Conservation (phyloP, 805 yeast species). For the Saccharomycopsis javanensis region DNA sequence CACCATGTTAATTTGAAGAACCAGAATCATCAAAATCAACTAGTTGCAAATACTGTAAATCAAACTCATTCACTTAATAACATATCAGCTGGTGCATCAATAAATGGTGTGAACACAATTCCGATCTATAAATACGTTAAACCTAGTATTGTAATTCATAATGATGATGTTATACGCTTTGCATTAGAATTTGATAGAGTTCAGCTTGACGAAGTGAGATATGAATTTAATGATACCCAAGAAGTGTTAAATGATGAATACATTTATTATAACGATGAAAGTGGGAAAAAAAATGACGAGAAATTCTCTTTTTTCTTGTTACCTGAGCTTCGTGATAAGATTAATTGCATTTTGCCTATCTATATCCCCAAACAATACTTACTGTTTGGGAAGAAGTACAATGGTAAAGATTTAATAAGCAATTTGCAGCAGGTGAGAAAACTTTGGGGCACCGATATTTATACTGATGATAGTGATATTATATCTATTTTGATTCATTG, state of each 20-base stretch:
- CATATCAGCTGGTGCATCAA: not conserved
- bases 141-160: slow-evolving; percentile 28
- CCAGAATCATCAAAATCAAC: not conserved
- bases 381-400: slow-evolving; percentile 1
- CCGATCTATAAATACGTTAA: slow-evolving; percentile 6
- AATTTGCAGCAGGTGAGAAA: slow-evolving; percentile 1
- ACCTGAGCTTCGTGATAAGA: slow-evolving; percentile 30
- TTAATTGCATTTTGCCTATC: slow-evolving; percentile 31
- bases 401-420: not conserved
- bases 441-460: slow-evolving; percentile 87
- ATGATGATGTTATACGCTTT: slow-evolving; percentile 31
- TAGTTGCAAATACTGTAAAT: slow-evolving; percentile 7
- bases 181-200: slow-evolving; percentile 36
- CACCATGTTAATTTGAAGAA: slow-evolving; percentile 15
- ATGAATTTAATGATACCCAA: slow-evolving; percentile 22
- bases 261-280: not conserved
- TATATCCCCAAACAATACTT: slow-evolving; percentile 24
- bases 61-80: not conserved
- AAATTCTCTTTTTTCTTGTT: slow-evolving; percentile 21
- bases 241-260: not conserved
- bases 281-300: slow-evolving; percentile 8
- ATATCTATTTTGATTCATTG: slow-evolving; percentile 65
- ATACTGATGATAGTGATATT: slow-evolving; percentile 89
- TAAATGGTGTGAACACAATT: slow-evolving; percentile 21
- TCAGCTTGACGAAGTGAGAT: slow-evolving; percentile 46